Evolutionary conservation across 2,329 filamentous ascomycete genomes (phyloP).

Genomic region (Pseudocercospora ulei): DNA sequence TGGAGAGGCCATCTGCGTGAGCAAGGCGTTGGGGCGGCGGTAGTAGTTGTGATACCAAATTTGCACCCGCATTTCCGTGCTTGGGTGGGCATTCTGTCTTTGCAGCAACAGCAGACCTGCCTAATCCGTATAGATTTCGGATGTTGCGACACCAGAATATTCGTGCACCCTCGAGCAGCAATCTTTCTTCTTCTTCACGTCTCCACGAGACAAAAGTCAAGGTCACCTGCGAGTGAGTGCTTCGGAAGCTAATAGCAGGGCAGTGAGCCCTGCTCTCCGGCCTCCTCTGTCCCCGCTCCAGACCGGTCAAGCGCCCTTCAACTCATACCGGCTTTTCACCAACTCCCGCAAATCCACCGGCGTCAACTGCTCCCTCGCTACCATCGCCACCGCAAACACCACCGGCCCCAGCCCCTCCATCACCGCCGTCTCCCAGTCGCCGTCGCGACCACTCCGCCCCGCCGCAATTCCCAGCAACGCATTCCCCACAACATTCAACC

Average conservation of each 20-base stretch:
- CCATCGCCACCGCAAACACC: slow-evolving; percentile 52
- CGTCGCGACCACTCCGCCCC: slow-evolving; percentile 35
- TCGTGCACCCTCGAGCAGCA: too few species aligned
- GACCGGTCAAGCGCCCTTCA: slow-evolving; percentile 53
- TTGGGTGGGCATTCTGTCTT: slow-evolving; percentile 4
- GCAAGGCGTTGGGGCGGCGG: slow-evolving; percentile 14
- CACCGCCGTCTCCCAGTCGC: slow-evolving; percentile 25
- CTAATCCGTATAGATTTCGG: not conserved
- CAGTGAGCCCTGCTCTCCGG: too few species aligned
- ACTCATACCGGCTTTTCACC: slow-evolving; percentile 52
- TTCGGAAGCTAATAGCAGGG: too few species aligned
- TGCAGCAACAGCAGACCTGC: not conserved
- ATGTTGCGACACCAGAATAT: not conserved
- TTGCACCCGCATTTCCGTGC: slow-evolving; percentile 3
- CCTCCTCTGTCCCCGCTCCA: too few species aligned
- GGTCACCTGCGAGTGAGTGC: too few species aligned
- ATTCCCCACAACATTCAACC: slow-evolving; percentile 52
- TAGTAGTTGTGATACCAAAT: slow-evolving; percentile 6
- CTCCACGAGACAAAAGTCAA: too few species aligned
- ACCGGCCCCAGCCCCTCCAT: slow-evolving; percentile 40
- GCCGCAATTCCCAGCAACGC: slow-evolving; percentile 46
- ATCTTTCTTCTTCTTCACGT: too few species aligned
- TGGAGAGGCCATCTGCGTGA: slow-evolving; percentile 14
- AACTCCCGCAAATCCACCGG: slow-evolving; percentile 61
- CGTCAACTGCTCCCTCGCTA: slow-evolving; percentile 56